Evolutionary conservation across 257 asterid species (phyloP), one percentile per base, ranked within the genome.

Genomic region (Nicotiana noctiflora): DNA sequence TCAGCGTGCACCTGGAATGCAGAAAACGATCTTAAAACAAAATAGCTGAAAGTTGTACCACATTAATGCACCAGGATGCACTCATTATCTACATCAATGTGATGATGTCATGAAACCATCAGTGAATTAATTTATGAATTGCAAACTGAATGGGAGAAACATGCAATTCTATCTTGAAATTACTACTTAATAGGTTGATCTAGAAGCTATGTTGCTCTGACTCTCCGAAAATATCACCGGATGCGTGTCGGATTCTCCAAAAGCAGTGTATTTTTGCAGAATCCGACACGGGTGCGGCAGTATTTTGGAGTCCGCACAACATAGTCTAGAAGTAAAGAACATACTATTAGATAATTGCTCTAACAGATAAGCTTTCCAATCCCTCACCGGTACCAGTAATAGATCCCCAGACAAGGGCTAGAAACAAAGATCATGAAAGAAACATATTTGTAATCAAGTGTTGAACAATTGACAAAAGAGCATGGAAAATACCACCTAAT

Each of bases 1-100:
- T 92, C 97, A 84, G 75, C 11, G 66, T 95, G 99, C 31, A 95
- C 99, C 99, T 95, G 83, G 67, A 12, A 83, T 80, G 60, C 68
- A 79, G 75, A 46, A 72, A 53, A 25, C 32, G 11, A 23, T 40
- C 15, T 72, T 46, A 6, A 44, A 72, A 49, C 34, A 72, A 72
- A 49, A 72, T 27, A 13, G 78, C 78, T 23, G 0, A 70, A 44
- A 70, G 29, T 72, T 4, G 4, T 23, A 49, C 61, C 61, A 46
- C 25, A 49, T 44, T 13, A 72, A 72, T 23, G 23, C 17, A 21
- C 60, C 29, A 34, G 55, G 23, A 2, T 72, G 78, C 78, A 46
- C 15, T 72, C 78, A 23, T 46, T 23, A 46, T 72, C 60, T 46
- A 46, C 60, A 46, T 46, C 23, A 14, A 46, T 13, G 37, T 21